Conservation (phyloP, 805 yeast genomes). For the Starmerella kuoi region DNA sequence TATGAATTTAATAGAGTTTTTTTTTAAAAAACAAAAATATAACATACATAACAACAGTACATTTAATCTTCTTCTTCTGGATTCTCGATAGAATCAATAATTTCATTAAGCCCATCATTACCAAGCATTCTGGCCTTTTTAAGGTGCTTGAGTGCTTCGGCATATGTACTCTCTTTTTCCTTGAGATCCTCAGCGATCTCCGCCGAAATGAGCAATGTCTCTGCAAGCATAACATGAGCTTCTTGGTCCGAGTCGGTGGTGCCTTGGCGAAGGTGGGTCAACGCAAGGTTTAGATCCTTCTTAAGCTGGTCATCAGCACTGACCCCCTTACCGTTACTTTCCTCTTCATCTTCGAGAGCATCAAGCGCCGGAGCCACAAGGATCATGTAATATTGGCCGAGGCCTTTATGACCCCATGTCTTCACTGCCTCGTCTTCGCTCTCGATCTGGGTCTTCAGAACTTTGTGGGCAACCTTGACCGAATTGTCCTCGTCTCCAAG, state of each 20-base stretch:
- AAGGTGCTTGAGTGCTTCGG: slow-evolving; percentile 45
- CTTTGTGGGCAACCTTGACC: background rate
- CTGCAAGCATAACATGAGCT: slow-evolving; percentile 74
- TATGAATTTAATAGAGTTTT: no score
- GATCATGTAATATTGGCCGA: slow-evolving; percentile 28
- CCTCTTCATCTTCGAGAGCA: slow-evolving; percentile 25
- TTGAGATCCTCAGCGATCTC: slow-evolving; percentile 52
- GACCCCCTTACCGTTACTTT: slow-evolving; percentile 19
- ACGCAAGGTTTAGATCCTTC: slow-evolving; percentile 36
- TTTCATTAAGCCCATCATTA: slow-evolving; percentile 28
- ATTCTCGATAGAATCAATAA: slow-evolving; percentile 29
- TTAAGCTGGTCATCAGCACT: slow-evolving; percentile 17
- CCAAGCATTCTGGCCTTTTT: slow-evolving; percentile 28
- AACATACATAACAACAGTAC: no score
- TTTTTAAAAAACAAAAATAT: no score
- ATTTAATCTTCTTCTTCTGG: slow-evolving; percentile 3
- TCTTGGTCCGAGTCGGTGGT: slow-evolving; percentile 65
- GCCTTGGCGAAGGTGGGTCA: slow-evolving; percentile 43
- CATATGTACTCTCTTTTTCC: slow-evolving; percentile 57
- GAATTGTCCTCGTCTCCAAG: slow-evolving; percentile 2
- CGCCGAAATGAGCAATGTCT: slow-evolving; percentile 69
- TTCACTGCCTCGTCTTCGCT: slow-evolving; percentile 2
- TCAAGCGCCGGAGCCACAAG: slow-evolving; percentile 25
- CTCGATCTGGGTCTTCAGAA: slow-evolving; percentile 2
- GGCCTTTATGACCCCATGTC: slow-evolving; percentile 24